These are phyloP conservation scores for Drechslerella coelobrocha DNA, from an alignment of 2,329 filamentous ascomycete genomes.

Conservation along the genomic window DNA sequence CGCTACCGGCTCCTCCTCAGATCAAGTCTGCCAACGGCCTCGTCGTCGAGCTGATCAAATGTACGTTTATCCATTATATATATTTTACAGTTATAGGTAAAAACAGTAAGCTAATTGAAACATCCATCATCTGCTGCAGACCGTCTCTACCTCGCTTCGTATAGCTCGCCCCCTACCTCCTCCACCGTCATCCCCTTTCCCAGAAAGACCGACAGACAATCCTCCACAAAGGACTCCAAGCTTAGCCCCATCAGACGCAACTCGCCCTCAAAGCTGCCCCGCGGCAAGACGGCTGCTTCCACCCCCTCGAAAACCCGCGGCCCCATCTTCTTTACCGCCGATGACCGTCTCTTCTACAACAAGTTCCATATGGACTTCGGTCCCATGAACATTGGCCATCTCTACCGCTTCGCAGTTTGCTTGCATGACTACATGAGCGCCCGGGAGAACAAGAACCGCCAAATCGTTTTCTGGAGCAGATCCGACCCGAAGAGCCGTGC, in stretches of 20 bases:
- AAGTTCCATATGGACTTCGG: constrained; percentile 99
- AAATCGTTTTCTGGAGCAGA: constrained; percentile 95
- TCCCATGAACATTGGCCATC: constrained; percentile 92
- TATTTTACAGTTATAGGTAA: background rate
- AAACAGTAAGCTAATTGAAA: background rate
- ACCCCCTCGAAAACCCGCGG: constrained; percentile 61
- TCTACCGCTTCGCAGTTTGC: constrained; percentile 94
- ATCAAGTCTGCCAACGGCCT: constrained; percentile 49
- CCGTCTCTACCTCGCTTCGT: constrained; percentile 92
- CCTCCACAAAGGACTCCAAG: constrained; percentile 68
- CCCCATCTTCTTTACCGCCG: constrained; percentile 94
- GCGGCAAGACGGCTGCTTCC: constrained; percentile 42
- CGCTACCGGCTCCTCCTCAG: constrained; percentile 31
- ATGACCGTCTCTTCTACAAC: constrained; percentile 92
- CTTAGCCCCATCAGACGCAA: constrained; percentile 48
- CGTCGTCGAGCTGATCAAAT: constrained; percentile 48
- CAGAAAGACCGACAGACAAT: constrained; percentile 65
- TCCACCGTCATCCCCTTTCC: constrained; percentile 88
- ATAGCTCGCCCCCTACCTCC: constrained; percentile 78
- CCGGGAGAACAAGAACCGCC: constrained; percentile 84
- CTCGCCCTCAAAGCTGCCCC: constrained; percentile 51
- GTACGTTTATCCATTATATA: constrained; percentile 19
- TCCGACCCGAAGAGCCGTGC: constrained; percentile 90
- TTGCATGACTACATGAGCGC: constrained; percentile 94
- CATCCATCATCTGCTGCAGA: constrained; percentile 64